These are phyloP conservation scores for Phytophthora meadii DNA, from an alignment of 352 stramenopile species.

Conservation along the genomic window DNA sequence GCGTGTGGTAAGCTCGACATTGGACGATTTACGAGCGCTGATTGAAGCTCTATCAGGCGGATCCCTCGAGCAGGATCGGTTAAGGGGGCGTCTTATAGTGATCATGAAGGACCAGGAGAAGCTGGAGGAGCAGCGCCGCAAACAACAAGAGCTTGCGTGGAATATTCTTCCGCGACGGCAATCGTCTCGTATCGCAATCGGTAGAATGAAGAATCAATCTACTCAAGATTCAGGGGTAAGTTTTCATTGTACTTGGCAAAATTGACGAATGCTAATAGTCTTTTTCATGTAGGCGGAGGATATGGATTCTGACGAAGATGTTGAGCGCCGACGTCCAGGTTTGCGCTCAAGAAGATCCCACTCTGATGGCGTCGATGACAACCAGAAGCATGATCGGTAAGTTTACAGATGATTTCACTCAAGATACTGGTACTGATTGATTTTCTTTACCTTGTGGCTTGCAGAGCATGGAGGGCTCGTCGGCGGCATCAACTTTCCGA, in stretches of 20 bases:
- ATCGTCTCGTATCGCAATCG: constrained; percentile 85
- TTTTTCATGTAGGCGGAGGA: constrained; percentile 32
- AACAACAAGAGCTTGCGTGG: constrained; percentile 77
- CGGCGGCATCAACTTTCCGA: constrained; percentile 61
- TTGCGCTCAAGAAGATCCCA: constrained; percentile 35
- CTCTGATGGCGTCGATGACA: constrained; percentile 38
- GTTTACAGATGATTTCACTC: constrained; percentile 6
- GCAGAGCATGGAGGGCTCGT: constrained; percentile 71
- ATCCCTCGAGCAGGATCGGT: constrained; percentile 78
- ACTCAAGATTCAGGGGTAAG: constrained; percentile 59
- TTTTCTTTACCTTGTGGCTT: constrained; percentile 5
- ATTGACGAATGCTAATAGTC: constrained; percentile 7
- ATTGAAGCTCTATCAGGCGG: constrained; percentile 62
- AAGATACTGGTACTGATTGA: constrained; percentile 1
- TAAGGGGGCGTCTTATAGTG: constrained; percentile 75
- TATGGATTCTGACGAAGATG: constrained; percentile 30
- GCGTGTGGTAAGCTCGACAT: constrained; percentile 75
- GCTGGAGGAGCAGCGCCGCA: constrained; percentile 61
- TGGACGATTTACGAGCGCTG: constrained; percentile 67
- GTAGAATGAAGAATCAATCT: constrained; percentile 76
- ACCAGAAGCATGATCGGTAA: constrained; percentile 68
- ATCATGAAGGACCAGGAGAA: constrained; percentile 85
- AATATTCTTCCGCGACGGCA: constrained; percentile 82
- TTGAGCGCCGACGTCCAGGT: constrained; percentile 24
- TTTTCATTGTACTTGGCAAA: neutral